These are phyloP conservation scores for Magnaporthiopsis rhizophila DNA, from an alignment of 2,329 filamentous ascomycete species.

Conservation along the genomic window DNA sequence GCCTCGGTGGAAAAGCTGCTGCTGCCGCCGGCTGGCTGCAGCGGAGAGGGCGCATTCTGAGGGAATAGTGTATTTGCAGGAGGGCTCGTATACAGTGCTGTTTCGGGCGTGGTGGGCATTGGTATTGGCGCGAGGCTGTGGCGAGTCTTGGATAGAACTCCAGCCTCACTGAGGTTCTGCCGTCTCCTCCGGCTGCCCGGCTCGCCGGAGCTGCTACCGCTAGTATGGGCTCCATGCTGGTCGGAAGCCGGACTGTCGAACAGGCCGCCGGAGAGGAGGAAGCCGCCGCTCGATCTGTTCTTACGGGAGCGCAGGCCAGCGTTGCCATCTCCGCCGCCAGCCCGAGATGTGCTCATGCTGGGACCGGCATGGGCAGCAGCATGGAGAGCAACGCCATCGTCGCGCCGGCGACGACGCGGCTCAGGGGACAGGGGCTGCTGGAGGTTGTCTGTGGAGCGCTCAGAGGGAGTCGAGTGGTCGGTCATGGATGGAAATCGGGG, in stretches of 20 bases:
- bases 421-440: not conserved
- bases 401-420: not conserved
- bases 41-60: not conserved
- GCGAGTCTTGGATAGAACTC: not conserved
- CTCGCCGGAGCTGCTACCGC: not conserved
- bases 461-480: conserved; percentile 13
- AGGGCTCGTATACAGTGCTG: not conserved
- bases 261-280: conserved; percentile 40
- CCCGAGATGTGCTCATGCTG: not conserved
- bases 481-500: conserved; percentile 5
- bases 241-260: conserved; percentile 15
- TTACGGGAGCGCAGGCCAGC: conserved; percentile 27
- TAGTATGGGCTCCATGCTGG: not conserved
- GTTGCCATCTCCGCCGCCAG: not conserved
- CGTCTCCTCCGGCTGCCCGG: not conserved
- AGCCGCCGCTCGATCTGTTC: conserved; percentile 39
- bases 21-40: not conserved
- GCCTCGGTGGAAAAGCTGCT: not conserved
- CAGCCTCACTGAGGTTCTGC: conserved; percentile 2
- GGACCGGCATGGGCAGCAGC: not conserved
- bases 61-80: not conserved
- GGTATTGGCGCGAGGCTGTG: not conserved
- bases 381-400: not conserved
- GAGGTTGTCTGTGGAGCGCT: conserved; percentile 11
- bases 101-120: not conserved